phyloP scores from a whole-genome alignment of 2,329 filamentous ascomycete genomes.

The Cladosporium sp. region DNA sequence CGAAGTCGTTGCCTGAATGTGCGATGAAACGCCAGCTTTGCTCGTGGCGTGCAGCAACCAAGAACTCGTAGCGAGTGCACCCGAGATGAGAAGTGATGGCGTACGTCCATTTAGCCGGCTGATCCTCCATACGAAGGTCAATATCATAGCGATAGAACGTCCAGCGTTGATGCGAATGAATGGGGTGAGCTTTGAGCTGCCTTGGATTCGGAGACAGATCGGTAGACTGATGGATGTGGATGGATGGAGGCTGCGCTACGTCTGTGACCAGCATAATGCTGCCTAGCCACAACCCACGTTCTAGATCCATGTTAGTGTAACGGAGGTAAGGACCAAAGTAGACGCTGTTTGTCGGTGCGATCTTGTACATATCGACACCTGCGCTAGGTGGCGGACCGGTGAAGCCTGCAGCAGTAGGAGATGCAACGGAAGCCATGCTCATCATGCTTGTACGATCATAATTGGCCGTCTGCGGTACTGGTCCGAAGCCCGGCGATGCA shows the following conservation, averaged over 20 bases:
- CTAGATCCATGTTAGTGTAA: conserved; percentile 95
- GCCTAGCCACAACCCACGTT: conserved; percentile 83
- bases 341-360: conserved; percentile 88
- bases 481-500: conserved; percentile 68
- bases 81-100: conserved; percentile 94
- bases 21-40: conserved; percentile 93
- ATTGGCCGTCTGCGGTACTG: conserved; percentile 68
- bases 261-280: conserved; percentile 93
- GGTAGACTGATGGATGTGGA: conserved; percentile 84
- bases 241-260: conserved; percentile 84
- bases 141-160: conserved; percentile 93
- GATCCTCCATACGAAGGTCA: conserved; percentile 81
- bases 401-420: conserved; percentile 74
- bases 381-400: conserved; percentile 81
- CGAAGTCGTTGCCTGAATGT: conserved; percentile 94
- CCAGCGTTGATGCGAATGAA: conserved; percentile 88
- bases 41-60: conserved; percentile 84
- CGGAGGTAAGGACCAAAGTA: conserved; percentile 96
- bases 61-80: conserved; percentile 96
- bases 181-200: conserved; percentile 74
- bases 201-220: conserved; percentile 87
- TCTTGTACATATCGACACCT: conserved; percentile 90
- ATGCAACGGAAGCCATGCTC: conserved; percentile 67
- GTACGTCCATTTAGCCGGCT: conserved; percentile 82
- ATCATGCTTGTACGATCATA: conserved; percentile 69